Percentiles rank a stretch among this genome's conserved stretches.
Evolutionary conservation across 164 flowering plant species (phyloP).

Genomic region (Pachysandra terminalis): DNA sequence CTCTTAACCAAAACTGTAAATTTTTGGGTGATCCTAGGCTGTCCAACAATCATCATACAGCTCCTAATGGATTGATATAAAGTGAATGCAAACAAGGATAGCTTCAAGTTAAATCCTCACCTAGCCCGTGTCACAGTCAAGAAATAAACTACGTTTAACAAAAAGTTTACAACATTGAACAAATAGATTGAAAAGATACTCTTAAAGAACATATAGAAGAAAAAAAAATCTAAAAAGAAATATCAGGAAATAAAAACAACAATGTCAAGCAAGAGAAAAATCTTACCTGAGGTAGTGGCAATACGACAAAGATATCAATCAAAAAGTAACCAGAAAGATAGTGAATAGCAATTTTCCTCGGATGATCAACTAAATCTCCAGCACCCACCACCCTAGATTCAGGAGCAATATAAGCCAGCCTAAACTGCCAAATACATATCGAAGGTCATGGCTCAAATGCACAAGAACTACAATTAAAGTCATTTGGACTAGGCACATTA

Average conservation of each 20-base stretch:
- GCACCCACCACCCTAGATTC: conserved; percentile 88
- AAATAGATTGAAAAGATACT: neutral
- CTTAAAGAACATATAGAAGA: neutral
- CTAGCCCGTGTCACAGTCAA: no score
- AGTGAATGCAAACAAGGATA: no score
- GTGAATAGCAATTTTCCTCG: conserved; percentile 69
- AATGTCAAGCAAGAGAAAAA: conserved; percentile 3
- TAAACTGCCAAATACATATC: conserved; percentile 52
- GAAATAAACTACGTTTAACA: conserved; percentile 19
- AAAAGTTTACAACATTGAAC: neutral
- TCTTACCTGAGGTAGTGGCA: conserved; percentile 89
- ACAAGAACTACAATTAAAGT: neutral
- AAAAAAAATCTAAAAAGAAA: no score
- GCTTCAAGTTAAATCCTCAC: no score
- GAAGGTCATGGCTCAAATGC: neutral
- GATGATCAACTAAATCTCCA: conserved; percentile 84
- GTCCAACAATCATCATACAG: no score
- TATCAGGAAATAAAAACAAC: neutral
- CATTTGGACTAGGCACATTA: neutral
- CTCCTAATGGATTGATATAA: no score
- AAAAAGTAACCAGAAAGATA: conserved; percentile 59
- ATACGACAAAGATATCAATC: conserved; percentile 60
- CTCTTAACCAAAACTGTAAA: no score
- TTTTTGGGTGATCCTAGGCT: no score
- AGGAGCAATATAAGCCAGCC: conserved; percentile 87